Evolutionary conservation across 1,284 basidiomycete species (phyloP).

Genomic region (Rhodofomes roseus): DNA sequence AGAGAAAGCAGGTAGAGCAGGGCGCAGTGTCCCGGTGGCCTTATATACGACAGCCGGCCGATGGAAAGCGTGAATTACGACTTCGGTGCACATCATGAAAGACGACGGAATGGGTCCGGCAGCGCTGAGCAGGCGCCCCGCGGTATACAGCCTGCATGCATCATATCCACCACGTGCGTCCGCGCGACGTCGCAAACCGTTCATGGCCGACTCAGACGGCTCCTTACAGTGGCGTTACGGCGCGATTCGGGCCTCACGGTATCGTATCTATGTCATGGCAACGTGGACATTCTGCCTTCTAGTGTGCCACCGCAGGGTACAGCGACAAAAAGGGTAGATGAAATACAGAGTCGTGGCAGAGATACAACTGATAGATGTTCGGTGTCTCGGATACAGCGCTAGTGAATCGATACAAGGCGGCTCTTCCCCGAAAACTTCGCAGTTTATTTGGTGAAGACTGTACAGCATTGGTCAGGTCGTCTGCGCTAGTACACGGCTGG

Average conservation of each 20-base stretch:
- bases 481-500: neutral
- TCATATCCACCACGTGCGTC: neutral
- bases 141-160: neutral
- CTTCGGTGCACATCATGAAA: neutral
- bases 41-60: neutral
- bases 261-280: neutral
- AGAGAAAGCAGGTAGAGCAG: neutral
- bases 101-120: neutral
- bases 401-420: neutral
- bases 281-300: neutral
- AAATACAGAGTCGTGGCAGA: neutral
- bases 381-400: neutral
- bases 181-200: neutral
- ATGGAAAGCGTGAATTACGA: neutral
- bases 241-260: neutral
- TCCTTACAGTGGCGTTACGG: neutral
- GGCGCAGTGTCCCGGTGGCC: neutral
- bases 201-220: neutral
- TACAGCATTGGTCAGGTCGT: neutral
- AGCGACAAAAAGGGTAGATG: neutral
- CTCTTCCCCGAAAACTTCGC: neutral
- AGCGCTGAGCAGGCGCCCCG: neutral
- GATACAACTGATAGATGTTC: neutral
- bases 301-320: neutral
- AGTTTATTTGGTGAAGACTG: conserved; percentile 37